Evolutionary conservation across 106 monocot species (phyloP).

Genomic region (Alisma plantagoaquatica): DNA sequence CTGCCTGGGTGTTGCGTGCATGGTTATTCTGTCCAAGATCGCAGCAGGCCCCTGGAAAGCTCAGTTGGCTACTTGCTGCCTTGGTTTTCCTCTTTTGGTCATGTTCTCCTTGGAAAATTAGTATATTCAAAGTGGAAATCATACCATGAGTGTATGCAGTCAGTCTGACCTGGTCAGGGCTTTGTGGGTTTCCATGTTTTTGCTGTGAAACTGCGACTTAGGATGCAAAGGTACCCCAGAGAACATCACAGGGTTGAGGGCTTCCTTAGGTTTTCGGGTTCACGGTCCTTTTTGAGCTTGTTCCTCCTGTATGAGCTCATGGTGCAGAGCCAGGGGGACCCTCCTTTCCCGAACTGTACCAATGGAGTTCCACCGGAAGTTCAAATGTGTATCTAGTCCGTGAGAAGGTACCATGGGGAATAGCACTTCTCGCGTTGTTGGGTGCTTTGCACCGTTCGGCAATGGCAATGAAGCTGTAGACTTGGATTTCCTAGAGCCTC

Average conservation of each 20-base stretch:
- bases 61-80: too few species aligned
- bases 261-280: conserved; percentile 29
- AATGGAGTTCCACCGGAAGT: neutral
- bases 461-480: conserved; percentile 53
- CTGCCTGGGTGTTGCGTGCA: too few species aligned
- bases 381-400: neutral
- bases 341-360: conserved; percentile 12
- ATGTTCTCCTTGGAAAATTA: too few species aligned
- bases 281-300: conserved; percentile 3
- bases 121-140: conserved; percentile 1
- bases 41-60: too few species aligned
- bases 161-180: neutral
- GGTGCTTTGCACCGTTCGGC: conserved; percentile 65
- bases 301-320: conserved; percentile 34
- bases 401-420: conserved; percentile 52
- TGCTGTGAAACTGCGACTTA: conserved; percentile 30
- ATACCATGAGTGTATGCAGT: neutral
- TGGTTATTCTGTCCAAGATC: too few species aligned
- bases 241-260: conserved; percentile 50
- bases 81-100: too few species aligned
- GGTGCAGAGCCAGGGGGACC: conserved; percentile 15
- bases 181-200: conserved; percentile 17
- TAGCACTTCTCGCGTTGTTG: conserved; percentile 77
- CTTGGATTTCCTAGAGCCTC: conserved; percentile 83
- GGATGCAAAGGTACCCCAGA: conserved; percentile 51